Evolutionary conservation across 2,329 filamentous ascomycete species (phyloP).

Genomic region (Atkinsonella texensis): DNA sequence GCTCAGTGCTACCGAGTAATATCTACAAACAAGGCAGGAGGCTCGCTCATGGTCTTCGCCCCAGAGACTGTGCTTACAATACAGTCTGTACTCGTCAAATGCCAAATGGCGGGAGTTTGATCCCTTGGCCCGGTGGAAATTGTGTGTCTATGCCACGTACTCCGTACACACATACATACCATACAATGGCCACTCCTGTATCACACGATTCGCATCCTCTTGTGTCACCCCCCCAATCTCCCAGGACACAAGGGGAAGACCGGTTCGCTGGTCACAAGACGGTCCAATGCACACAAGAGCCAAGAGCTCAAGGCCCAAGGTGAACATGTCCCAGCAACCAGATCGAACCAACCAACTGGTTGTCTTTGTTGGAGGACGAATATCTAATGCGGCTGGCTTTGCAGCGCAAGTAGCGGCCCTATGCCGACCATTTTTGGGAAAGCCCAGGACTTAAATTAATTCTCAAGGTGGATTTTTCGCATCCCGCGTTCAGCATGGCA

Average conservation of each 20-base stretch:
- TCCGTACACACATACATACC: no score
- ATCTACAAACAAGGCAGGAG: no score
- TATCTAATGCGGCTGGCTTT: background rate
- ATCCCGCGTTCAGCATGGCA: no score
- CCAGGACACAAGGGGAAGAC: background rate
- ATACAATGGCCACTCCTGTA: background rate
- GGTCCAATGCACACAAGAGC: background rate
- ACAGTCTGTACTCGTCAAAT: background rate
- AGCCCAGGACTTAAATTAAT: no score
- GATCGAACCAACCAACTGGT: background rate
- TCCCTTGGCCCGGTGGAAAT: background rate
- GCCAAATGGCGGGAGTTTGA: background rate
- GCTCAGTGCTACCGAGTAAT: background rate
- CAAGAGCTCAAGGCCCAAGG: background rate
- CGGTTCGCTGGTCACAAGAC: background rate
- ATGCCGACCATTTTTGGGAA: no score
- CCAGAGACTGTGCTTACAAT: background rate
- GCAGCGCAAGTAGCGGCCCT: background rate
- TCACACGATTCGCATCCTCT: background rate
- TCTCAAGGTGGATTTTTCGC: no score
- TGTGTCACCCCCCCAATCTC: background rate
- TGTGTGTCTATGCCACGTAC: background rate
- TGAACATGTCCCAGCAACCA: background rate
- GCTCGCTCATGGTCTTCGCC: no score
- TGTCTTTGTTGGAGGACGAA: background rate